Conservation (phyloP, 441 rosid genomes). For the Euphorbia celastroides region DNA sequence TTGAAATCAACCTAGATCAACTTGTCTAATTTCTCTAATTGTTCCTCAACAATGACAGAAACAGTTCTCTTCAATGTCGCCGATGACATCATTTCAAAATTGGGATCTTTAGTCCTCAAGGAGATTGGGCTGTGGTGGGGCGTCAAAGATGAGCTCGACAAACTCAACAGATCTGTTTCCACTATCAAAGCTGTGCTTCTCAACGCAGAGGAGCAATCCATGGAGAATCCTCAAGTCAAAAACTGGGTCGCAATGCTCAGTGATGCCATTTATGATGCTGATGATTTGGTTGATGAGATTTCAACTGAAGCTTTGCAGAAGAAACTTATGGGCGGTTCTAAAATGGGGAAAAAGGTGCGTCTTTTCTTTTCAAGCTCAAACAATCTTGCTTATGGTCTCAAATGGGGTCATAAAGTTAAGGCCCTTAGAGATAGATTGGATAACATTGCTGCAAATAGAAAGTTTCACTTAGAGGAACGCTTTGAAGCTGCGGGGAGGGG, state of each 20-base stretch:
- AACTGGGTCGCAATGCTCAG: constrained; percentile 16
- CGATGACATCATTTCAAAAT: neutral
- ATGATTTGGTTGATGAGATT: too few relatives aligned
- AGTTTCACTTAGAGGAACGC: neutral
- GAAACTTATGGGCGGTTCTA: too few relatives aligned
- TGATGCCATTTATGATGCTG: too few relatives aligned
- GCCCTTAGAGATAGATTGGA: constrained; percentile 10
- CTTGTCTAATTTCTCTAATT: too few relatives aligned
- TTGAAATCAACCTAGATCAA: too few relatives aligned
- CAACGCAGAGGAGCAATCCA: constrained; percentile 22
- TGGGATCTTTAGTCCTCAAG: neutral
- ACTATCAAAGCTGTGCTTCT: constrained; percentile 15
- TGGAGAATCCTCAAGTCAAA: neutral
- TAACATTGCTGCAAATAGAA: neutral
- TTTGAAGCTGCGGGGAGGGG: neutral
- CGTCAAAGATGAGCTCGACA: too few relatives aligned
- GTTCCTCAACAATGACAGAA: constrained; percentile 21
- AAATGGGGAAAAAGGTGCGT: too few relatives aligned
- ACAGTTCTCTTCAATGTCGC: too few relatives aligned
- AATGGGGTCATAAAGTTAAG: constrained; percentile 13
- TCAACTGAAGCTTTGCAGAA: neutral
- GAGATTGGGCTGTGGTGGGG: constrained; percentile 1
- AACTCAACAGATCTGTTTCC: neutral
- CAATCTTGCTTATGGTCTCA: neutral
- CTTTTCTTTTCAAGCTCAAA: too few relatives aligned